Evolutionary conservation across 306 rosid genomes (phyloP), one percentile per base, ranked within the genome.

Genomic region (Styphnolobium japonicum): DNA sequence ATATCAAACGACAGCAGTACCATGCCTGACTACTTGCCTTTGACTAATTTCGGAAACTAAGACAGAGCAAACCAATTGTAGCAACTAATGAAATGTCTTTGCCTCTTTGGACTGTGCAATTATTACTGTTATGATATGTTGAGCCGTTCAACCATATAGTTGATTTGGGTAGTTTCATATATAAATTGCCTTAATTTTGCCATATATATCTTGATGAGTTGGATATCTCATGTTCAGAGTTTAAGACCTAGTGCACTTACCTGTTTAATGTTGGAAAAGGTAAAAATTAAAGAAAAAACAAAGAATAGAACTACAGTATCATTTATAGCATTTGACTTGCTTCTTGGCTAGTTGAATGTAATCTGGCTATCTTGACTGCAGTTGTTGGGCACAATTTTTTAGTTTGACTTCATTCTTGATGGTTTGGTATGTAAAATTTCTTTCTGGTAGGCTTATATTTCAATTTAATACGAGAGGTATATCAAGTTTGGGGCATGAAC

Each of bases 341-440:
- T 76, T 51, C 18, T 75, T 16, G 72, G 64, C 19, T 68, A 53
- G 62, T 45, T 78, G 36, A 33, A 58, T 57, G 68, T 78, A 57
- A 31, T 42, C n/a, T 56, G 70, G 52, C 36, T 37, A 34, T 42
- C 46, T 60, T 29, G 46, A 55, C 37, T 68, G 57, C 45, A 27
- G 73, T 34, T 63, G 73, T 64, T 63, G 64, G 53, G 53, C 73
- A 33, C 63, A 60, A 11, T 33, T 63, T 43, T 34, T 31, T 33
- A 45, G 4, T 16, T 51, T 16, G 45, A 15, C 65, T 40, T 53
- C 21, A 6, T 67, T 63, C 48, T 76, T 76, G 63, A 31, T 78
- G 27, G 31, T 78, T 78, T 56, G 49, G 12, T 40, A 12, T 18
- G 16, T 61, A 12, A 8, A 61, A 48, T 37, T 78, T 23, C 62